Evolutionary conservation across 495 filamentous ascomycete species (phyloP), one percentile per base, ranked within the genome.

Genomic region (Aspergillus coremiiformis): DNA sequence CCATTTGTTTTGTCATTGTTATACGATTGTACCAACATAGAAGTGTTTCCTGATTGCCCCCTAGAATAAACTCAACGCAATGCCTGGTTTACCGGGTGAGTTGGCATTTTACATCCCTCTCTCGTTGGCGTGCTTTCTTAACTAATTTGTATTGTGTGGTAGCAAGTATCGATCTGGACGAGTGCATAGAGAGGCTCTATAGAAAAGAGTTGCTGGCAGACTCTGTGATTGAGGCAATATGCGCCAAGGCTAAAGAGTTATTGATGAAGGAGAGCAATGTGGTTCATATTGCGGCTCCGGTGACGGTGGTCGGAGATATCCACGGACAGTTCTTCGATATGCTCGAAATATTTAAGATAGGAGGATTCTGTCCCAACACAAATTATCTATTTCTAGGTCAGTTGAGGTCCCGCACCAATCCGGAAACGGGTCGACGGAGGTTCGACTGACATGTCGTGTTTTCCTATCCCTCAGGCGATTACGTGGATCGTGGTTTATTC

Each of bases 241-340:
- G 93, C 68, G 90, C 93, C 61, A 98, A 98, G 68, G 90, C 94
- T 11, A 98, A 98, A 58, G 93, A 98, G 70, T 78, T 97, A 50
- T 77, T 98, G 55, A 98, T 98, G 93, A 94, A 93, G 66, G 93
- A 98, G 80, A 96, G 92, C 78, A 98, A 98, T 75, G 93, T 98
- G 44, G 93, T 98, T 39, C 93, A 98, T 66, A 94, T 98, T 53
- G 83, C 83, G 49, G 91, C 93, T 14, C 93, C 93, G 7, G 89
- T 98, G 37, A 98, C 93, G n/a, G 93, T 98, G 2, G 94, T 98
- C 7, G 93, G 93, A 54, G 93, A 98, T 63, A 98, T 98, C 59
- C 93, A 98, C 69, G 93, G 93, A 15, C 93, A 98, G 71, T 98
- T 98, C 69, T 97, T 90, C 63, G 93, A 98, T 62, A 81, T 98